Evolutionary conservation across 805 yeast genomes (phyloP).

Genomic region (Starmerella sirachaensis): DNA sequence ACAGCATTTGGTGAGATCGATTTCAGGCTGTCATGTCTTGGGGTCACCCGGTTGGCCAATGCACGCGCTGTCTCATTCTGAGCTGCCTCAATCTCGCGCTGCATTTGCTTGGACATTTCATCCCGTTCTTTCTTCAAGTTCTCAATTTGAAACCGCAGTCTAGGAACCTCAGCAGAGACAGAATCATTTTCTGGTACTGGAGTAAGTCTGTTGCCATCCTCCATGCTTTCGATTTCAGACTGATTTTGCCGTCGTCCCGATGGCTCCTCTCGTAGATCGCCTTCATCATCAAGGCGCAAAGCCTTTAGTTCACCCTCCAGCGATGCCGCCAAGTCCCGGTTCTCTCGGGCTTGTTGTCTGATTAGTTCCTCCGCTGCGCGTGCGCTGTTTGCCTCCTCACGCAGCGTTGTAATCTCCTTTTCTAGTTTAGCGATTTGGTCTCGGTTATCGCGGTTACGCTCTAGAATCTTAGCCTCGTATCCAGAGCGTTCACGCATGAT

Average conservation of each 20-base stretch:
- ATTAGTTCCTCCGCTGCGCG: constrained; percentile 25
- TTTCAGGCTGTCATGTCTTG: background rate
- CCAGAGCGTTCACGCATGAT: constrained; percentile 29
- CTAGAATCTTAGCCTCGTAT: constrained; percentile 28
- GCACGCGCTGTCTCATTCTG: constrained; percentile 4
- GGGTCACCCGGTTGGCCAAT: background rate
- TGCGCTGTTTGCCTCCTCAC: constrained; percentile 24
- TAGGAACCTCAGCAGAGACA: no score
- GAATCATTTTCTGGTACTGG: no score
- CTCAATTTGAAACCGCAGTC: no score
- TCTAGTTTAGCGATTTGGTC: constrained; percentile 21
- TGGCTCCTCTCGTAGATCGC: background rate
- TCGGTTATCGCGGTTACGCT: constrained; percentile 27
- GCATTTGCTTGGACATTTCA: background rate
- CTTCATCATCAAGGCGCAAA: constrained; percentile 5
- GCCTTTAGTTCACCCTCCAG: constrained; percentile 16
- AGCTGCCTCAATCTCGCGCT: constrained; percentile 4
- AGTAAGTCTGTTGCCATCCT: no score
- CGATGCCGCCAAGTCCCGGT: constrained; percentile 23
- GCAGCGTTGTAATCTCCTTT: constrained; percentile 20
- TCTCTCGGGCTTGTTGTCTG: constrained; percentile 26
- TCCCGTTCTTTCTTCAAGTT: constrained; percentile 20
- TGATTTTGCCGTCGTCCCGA: background rate
- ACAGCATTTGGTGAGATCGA: constrained; percentile 2
- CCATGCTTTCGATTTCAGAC: no score